Evolutionary conservation across 805 yeast species (phyloP).

Genomic region (Debaryomyces castellii): DNA sequence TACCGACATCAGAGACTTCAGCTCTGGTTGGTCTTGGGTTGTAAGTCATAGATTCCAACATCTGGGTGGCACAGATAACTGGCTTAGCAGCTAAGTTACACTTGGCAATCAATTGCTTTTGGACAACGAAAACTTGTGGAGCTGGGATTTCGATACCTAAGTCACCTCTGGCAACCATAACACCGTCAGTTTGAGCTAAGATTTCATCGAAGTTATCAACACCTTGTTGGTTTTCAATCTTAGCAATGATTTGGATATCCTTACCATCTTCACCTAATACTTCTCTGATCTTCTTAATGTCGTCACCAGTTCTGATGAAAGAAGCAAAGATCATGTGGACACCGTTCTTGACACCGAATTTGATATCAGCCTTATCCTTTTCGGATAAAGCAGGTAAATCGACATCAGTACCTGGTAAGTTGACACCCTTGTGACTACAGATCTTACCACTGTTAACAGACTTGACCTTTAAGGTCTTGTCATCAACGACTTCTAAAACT

Average conservation of each 20-base stretch:
- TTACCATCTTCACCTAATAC: conserved; percentile 97
- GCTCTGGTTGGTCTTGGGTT: conserved; percentile 99
- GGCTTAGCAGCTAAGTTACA: conserved; percentile 99
- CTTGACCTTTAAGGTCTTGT: conserved; percentile 76
- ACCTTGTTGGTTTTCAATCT: conserved; percentile 99
- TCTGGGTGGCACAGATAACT: conserved; percentile 98
- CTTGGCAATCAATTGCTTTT: conserved; percentile 98
- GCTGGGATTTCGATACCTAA: conserved; percentile 99
- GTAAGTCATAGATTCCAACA: conserved; percentile 99
- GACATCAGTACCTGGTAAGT: conserved; percentile 98
- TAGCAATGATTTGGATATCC: conserved; percentile 92
- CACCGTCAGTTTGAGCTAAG: conserved; percentile 94
- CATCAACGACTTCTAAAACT: conserved; percentile 82
- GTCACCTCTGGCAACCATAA: conserved; percentile 99
- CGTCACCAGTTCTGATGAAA: conserved; percentile 92
- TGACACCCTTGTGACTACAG: conserved; percentile 98
- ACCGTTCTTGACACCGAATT: conserved; percentile 94
- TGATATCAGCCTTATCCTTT: conserved; percentile 90
- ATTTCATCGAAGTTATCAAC: conserved; percentile 99
- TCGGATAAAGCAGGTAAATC: conserved; percentile 97
- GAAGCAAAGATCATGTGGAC: conserved; percentile 99
- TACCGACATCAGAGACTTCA: conserved; percentile 98
- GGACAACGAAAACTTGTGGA: conserved; percentile 96
- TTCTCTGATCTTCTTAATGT: conserved; percentile 84
- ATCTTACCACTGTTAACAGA: conserved; percentile 94